Conservation (phyloP, 176 grass and related monocot species). For the Avena insularis region DNA sequence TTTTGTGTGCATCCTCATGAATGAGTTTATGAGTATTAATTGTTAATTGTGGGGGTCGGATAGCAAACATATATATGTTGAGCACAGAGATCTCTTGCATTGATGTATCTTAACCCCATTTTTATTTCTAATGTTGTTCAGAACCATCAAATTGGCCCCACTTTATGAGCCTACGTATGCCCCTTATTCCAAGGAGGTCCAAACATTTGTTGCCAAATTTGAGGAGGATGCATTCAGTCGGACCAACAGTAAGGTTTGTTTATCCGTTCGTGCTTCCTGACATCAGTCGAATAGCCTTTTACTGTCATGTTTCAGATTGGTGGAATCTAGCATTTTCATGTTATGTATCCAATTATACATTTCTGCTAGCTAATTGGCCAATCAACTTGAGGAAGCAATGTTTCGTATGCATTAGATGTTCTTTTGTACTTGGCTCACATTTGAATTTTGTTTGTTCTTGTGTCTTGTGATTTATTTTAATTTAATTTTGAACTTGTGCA, state of each 20-base stretch:
- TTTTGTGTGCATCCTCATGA: neutral
- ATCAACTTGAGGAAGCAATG: too few relatives aligned
- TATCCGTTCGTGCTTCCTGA: neutral
- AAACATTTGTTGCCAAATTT: neutral
- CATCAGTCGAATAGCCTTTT: neutral
- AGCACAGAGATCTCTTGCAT: neutral
- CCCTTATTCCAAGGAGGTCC: neutral
- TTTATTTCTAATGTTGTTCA: neutral
- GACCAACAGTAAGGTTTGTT: conserved; percentile 35
- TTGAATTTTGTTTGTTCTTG: neutral
- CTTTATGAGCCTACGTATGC: neutral
- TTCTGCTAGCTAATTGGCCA: neutral
- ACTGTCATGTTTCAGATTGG: neutral
- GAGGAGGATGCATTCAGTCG: neutral
- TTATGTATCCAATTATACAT: neutral
- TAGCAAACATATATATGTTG: neutral
- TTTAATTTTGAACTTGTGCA: neutral
- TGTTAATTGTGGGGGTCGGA: neutral
- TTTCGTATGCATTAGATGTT: neutral
- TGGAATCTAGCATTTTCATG: neutral
- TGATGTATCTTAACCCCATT: neutral
- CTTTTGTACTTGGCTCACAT: neutral
- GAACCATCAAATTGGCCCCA: neutral
- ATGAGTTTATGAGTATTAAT: neutral
- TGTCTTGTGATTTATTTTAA: neutral